phyloP scores from a whole-genome alignment of 192 early-diverging fungal genomes.

The Mortierella antarctica region DNA sequence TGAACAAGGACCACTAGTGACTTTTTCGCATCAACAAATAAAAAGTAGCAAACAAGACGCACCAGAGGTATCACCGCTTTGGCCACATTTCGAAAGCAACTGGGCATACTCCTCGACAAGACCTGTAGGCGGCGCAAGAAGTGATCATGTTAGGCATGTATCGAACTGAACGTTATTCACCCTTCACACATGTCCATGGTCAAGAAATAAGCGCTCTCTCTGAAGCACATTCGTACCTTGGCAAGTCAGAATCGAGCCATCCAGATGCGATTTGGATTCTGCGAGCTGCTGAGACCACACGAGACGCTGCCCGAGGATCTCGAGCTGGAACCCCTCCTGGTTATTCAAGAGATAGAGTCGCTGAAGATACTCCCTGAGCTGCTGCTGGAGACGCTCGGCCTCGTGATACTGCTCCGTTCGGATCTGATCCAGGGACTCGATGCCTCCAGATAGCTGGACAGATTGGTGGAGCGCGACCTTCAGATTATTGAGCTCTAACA shows the following conservation, averaged over 20 bases:
- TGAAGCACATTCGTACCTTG: constrained; percentile 15
- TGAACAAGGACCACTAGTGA: too few species aligned
- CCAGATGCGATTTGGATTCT: constrained; percentile 20
- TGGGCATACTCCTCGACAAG: constrained; percentile 22
- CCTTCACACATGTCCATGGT: not conserved
- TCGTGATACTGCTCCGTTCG: constrained; percentile 40
- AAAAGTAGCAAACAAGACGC: not conserved
- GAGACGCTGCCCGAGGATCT: constrained; percentile 43
- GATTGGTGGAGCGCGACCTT: constrained; percentile 39
- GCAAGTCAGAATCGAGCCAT: constrained; percentile 7
- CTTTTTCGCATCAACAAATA: not conserved
- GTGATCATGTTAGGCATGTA: too few species aligned
- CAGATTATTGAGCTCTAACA: constrained; percentile 35
- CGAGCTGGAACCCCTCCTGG: constrained; percentile 44
- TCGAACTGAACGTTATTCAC: not conserved
- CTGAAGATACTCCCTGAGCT: constrained; percentile 24
- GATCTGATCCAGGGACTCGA: constrained; percentile 41
- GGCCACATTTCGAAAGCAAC: constrained; percentile 17
- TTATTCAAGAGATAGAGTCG: constrained; percentile 16
- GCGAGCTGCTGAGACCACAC: constrained; percentile 47
- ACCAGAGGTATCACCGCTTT: constrained; percentile 23
- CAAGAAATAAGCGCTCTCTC: not conserved
- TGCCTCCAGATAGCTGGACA: constrained; percentile 27
- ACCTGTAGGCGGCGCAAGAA: not conserved
- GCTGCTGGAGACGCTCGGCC: constrained; percentile 29